Base-by-base conservation (phyloP, 164 flowering plant species). In the Tinospora cordifolia region DNA sequence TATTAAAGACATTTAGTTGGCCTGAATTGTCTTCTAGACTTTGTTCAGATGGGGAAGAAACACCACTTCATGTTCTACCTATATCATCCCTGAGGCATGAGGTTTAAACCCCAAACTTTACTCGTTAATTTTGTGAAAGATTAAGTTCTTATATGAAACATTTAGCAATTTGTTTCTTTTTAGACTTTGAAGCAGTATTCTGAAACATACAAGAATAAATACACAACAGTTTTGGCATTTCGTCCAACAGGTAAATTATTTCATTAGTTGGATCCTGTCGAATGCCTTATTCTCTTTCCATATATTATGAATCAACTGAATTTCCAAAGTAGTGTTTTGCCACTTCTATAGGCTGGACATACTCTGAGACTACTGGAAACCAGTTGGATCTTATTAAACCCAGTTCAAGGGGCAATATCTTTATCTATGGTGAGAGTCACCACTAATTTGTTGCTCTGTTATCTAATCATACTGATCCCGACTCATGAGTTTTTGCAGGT, bases 41-140 rank as follows among this genome's bases (percentile, higher is more conserved):
- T 25, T 84, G 83, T 72, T 76, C 82, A 34, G 39, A 80, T 76
- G 88, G 84, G 60, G 77, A 80, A 65, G 84, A 78, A 51, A 82
- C 90, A 65, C 84, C 81, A 71, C 84, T 89, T 54, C 94, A 89
- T 79, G 83, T 89, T 73, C 76, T 89, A 63, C 90, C 91, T 40
- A 86, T 89, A 24, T 85, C 89, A 38, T 81, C 81, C 54, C 72
- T 87, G 69, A 75, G 77, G 36, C 75, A 77, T 67, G 91, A 87
- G 84, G 94, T 87, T 30, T 25, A 65, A 65, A 74, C 71, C 66
- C n/a, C 44, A 41, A 3, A 19, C 10, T 19, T 62, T 51, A n/a
- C n/a, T 69, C 66, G n/a, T 63, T 47, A 25, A 19, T 71, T 68
- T 26, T 10, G 8, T 69, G 34, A 24, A 36, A n/a, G 39, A 2